Base-by-base conservation (phyloP, 1,284 basidiomycete genomes). In the Microbotryum lychnidis-dioicae region DNA sequence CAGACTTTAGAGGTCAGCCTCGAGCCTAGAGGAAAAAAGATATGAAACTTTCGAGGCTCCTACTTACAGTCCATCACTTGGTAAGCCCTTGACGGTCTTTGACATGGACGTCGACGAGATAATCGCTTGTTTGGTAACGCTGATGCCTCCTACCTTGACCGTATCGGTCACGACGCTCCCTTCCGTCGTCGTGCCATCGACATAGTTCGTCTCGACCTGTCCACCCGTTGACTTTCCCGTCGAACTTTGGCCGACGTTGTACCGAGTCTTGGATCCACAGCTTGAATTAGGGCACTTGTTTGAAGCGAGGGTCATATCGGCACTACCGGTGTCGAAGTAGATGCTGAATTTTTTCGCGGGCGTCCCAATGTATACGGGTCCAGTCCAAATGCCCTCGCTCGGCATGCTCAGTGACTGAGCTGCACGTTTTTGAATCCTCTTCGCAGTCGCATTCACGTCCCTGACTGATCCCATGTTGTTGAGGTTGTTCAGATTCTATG, bases 311-410 rank as follows among this genome's bases (percentile, higher is more conserved):
- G 75, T 75, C 56, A 77, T 72, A 63, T 76, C 76, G 29, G 72
- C 59, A 3, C 73, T 74, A 16, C 76, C 76, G 2, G 75, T 76
- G 64, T 77, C 76, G 27, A 77, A 70, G 53, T 74, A 68, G 29
- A 76, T 67, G 58, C 73, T 63, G 54, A 77, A 72, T 53, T 65
- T 70, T 57, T 74, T 72, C 5, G 69, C 59, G 23, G 75, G 75
- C 16, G 72, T 71, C 20, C 63, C 63, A n/a, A 62, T 56, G 16
- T 47, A 18, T n/a, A 65, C 57, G 1, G 12, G 20, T 21, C 63
- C 63, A 6, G 60, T 62, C 63, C 63, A 65, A n/a, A 62, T 57
- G 61, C 50, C 50, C 4, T n/a, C 18, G 23, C 14, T 37, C 46
- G 44, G 54, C 54, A 5, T 8, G 2, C 2, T 5, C 6, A 16